Base-by-base conservation (phyloP, 139 green algal genomes). In the Choricystis sp. region DNA sequence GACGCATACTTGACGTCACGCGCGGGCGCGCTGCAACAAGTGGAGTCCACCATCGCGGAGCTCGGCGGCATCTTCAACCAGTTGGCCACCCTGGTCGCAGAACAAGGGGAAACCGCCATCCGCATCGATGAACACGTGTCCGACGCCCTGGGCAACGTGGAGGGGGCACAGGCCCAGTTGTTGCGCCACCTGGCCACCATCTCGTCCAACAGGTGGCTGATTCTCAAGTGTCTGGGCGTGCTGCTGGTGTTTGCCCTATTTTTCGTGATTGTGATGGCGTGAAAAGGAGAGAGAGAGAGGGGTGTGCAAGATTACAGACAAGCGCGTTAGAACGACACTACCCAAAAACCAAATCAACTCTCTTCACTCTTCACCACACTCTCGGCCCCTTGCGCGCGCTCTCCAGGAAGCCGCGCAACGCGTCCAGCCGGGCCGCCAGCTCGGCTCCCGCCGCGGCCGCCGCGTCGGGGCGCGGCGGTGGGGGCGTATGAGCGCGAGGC, bases 61-160 rank as follows among this genome's bases (percentile, higher is more conserved):
- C 82, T 99, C 49, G 89, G 93, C n/a, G 81, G 67, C 66, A 99
- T 99, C 49, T 99, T 99, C 78, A 86, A 89, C 60, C 87, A 99
- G 79, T 83, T 99, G 49, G 85, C 88, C 2, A 84, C 92, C 49
- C 92, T 99, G 84, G 92, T 85, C 30, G 62, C 77, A 57, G 72
- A 88, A 63, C 89, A 95, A 67, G 91, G 91, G 19, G 91, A 97
- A 76, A 79, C 96, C 76, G 83, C 91, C 2, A 74, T 92, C 24
- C 83, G 92, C 28, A 99, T 99, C 61, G 92, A 99, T 69, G 90
- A 97, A 29, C 96, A 99, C 76, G 75, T 99, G 22, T 87, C 95
- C 24, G 93, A 98, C 55, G 90, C 91, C 24, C 64, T 98, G 61
- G 61, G 59, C 3, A 96, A 98, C 66, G 92, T 99, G n/a, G 90